Base-by-base conservation (phyloP, 352 stramenopile species). In the Blastocystis sp. region DNA sequence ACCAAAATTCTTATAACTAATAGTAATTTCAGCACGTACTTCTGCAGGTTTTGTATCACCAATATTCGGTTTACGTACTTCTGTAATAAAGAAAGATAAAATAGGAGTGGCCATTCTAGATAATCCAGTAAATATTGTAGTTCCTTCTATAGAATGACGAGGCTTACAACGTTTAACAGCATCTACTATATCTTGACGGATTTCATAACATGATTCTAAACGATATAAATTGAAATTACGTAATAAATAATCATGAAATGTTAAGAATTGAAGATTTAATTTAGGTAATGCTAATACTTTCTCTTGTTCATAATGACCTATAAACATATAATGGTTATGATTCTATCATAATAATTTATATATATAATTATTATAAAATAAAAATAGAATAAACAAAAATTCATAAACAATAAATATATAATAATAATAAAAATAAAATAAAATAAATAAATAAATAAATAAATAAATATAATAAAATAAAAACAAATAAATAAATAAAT, bases 211-310 rank as follows among this genome's bases (percentile, higher is more conserved):
- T 30, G 73, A 80, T 68, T 94, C 84, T 0, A 94, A 57, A 4
- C 77, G 77, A 48, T 82, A 81, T 23, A 95, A 70, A 48, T 83
- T 74, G 68, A 87, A 91, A 58, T 81, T 87, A 16, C 88, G 79
- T 27, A 86, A 65, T 4, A 95, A 65, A 69, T 93, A 93, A 66
- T 96, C 89, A 6, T 76, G 57, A 33, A 92, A 68, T 11, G 85
- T 93, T 13, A 96, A 70, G 65, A 90, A 96, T 67, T 93, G 82
- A 18, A 93, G 66, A 48, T 81, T 85, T n/a, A 94, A 73, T 70
- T 94, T 95, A 10, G 82, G 84, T 27, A 95, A 66, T 2, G 82
- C 75, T 9, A 94, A 65, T 4, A 16, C 3, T 13, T n/a, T 10
- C 18, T 18, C 16, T 10, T 30, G 18, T 18, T 13, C 10, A 10